These are phyloP conservation scores for Acanthamoeba culbertsoni DNA, from an alignment of 208 protist species.

Conservation along the genomic window DNA sequence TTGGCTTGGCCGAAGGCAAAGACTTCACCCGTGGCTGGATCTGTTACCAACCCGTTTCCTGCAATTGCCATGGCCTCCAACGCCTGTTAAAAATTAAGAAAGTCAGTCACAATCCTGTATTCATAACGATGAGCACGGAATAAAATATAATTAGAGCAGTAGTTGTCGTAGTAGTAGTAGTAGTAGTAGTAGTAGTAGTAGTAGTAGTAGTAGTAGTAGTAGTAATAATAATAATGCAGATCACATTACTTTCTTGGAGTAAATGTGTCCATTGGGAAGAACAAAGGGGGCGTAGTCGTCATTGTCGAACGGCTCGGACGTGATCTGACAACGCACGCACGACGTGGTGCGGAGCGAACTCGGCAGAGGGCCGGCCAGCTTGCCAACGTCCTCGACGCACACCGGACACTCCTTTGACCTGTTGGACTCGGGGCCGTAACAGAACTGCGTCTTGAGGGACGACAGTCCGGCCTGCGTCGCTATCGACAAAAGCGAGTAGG, in stretches of 20 bases:
- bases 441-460: conserved; percentile 52
- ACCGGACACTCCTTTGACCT: not conserved
- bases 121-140: too few relatives aligned
- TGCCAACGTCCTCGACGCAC: conserved; percentile 8
- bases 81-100: not conserved
- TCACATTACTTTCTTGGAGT: conserved; percentile 17
- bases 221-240: too few relatives aligned
- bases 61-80: not conserved
- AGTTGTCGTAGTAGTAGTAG: too few relatives aligned
- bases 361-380: conserved; percentile 30
- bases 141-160: too few relatives aligned
- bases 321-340: conserved; percentile 63
- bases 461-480: conserved; percentile 37
- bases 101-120: not conserved
- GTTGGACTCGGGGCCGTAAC: not conserved
- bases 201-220: too few relatives aligned
- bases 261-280: conserved; percentile 66
- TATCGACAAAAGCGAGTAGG: conserved; percentile 30
- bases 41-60: not conserved
- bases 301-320: conserved; percentile 60
- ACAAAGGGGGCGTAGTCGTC: conserved; percentile 62
- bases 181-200: too few relatives aligned
- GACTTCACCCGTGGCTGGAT: not conserved
- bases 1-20: not conserved
- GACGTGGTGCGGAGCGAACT: conserved; percentile 43